A percentile compares a stretch with the other conserved stretches of the same genome.
phyloP scores from a whole-genome alignment of 331 rosid genomes.

The Prunus yedoensis region DNA sequence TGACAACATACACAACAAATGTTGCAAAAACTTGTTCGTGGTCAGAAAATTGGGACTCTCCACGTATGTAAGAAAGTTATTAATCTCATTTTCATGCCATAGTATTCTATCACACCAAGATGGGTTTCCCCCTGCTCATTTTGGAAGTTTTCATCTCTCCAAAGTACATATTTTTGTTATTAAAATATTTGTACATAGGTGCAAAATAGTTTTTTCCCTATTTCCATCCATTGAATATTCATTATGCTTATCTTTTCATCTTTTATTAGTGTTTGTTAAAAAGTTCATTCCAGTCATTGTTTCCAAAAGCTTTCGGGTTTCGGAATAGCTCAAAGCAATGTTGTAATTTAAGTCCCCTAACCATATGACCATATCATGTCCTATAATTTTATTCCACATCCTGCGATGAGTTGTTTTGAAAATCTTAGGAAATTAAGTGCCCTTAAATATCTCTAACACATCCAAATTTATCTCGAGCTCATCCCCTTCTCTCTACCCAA shows the following conservation, averaged over 20 bases:
- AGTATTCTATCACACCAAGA: no score
- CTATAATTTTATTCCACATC: conserved; percentile 74
- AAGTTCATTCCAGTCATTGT: conserved; percentile 75
- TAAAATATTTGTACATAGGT: no score
- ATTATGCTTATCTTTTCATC: no score
- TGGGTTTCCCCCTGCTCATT: no score
- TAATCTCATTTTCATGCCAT: no score
- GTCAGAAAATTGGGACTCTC: conserved; percentile 53
- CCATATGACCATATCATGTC: conserved; percentile 91
- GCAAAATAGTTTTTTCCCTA: no score
- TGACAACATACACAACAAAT: conserved; percentile 60
- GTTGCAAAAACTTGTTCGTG: conserved; percentile 84
- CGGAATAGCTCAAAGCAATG: conserved; percentile 71
- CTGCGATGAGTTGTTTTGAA: conserved; percentile 34
- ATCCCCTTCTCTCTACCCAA: conserved; percentile 71
- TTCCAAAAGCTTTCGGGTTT: conserved; percentile 64
- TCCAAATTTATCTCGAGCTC: conserved; percentile 29
- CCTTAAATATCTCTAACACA: conserved; percentile 29
- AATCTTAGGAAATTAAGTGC: conserved; percentile 28
- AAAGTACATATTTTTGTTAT: no score
- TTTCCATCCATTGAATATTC: no score
- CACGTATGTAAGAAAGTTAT: no score
- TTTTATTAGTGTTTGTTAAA: no score
- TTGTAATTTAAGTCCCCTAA: conserved; percentile 95
- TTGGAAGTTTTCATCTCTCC: no score